These are phyloP conservation scores for Symbiodinium natans DNA, from an alignment of 73 alveolate genomes.

Conservation along the genomic window DNA sequence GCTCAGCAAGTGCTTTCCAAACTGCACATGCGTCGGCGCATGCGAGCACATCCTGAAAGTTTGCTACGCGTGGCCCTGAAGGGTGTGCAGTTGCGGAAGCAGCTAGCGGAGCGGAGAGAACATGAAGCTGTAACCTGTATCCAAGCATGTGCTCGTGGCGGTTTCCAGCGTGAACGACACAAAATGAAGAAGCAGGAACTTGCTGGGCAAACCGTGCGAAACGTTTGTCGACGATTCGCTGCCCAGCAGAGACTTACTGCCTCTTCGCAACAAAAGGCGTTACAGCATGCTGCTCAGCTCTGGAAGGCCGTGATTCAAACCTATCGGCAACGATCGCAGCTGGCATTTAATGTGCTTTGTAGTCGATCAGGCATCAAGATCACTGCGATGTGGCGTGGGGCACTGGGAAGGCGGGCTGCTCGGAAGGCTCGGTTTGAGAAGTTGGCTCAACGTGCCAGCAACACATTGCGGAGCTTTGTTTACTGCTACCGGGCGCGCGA, in stretches of 20 bases:
- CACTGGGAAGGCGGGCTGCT: slow-evolving; percentile 42
- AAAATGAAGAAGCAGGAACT: neutral
- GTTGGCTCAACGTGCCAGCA: slow-evolving; percentile 40
- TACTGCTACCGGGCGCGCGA: slow-evolving; percentile 47
- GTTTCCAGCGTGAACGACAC: slow-evolving; percentile 32
- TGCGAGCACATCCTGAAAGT: slow-evolving; percentile 36
- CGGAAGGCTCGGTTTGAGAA: slow-evolving; percentile 61
- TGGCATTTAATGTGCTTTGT: slow-evolving; percentile 9
- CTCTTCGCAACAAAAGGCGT: neutral
- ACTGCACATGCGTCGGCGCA: slow-evolving; percentile 18
- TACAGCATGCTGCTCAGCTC: slow-evolving; percentile 22
- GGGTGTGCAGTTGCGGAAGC: slow-evolving; percentile 68
- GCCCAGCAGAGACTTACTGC: neutral
- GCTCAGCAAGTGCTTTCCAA: slow-evolving; percentile 36
- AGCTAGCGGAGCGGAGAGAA: slow-evolving; percentile 45
- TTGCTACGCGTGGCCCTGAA: slow-evolving; percentile 41
- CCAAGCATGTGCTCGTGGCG: slow-evolving; percentile 83
- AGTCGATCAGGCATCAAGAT: slow-evolving; percentile 56
- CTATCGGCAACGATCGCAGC: slow-evolving; percentile 21
- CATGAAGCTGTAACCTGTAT: slow-evolving; percentile 36
- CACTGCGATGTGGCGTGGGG: slow-evolving; percentile 91
- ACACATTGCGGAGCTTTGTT: slow-evolving; percentile 48
- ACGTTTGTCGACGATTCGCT: neutral
- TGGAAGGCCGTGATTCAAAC: slow-evolving; percentile 53
- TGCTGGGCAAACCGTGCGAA: neutral